Evolutionary conservation across 1,139 yeast species (phyloP), one percentile per base, ranked within the genome.

Genomic region (Geotrichum carabidarum): DNA sequence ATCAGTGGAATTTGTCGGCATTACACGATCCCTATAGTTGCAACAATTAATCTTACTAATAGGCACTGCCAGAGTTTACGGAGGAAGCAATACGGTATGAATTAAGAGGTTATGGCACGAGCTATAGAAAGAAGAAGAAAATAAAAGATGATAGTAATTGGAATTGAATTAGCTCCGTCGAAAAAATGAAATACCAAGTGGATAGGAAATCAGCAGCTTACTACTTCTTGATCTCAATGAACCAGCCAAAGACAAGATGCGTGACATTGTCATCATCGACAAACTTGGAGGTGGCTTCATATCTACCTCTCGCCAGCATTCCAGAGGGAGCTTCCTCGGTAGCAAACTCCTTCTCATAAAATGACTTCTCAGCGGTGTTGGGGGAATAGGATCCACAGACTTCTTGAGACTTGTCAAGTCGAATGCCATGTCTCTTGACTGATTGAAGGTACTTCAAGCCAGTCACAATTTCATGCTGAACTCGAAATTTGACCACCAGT

Each of bases 281-380:
- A 66, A 90, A 90, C 70, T 85, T 86, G 30, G 95, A 83, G 43
- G 80, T 77, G 18, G 95, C 95, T 51, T 84, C 80, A 72, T 88
- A 91, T 55, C 81, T 78, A 48, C 97, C 96, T 71, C 97, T 81
- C 2, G 95, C 96, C 62, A 91, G 72, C 71, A 90, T 72, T 1
- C 97, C 97, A 51, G 88, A 78, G 40, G 98, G 98, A 14, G 96
- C 97, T 70, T 89, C 96, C 58, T 87, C 91, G 66, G 84, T 94
- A n/a, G 84, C 81, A 60, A 90, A 63, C 38, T 58, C 48, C 61
- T 83, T 87, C 67, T 84, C 93, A 70, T 91, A 90, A 65, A 69
- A 84, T 8, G 95, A 96, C 67, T 84, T 88, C 48, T 81, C 88
- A 57, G 74, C 75, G n/a, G 96, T 88, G 70, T 81, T 86, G 62